Evolutionary conservation across 805 yeast genomes (phyloP), one percentile per base, ranked within the genome.

Genomic region (Deakozyma indianensis): DNA sequence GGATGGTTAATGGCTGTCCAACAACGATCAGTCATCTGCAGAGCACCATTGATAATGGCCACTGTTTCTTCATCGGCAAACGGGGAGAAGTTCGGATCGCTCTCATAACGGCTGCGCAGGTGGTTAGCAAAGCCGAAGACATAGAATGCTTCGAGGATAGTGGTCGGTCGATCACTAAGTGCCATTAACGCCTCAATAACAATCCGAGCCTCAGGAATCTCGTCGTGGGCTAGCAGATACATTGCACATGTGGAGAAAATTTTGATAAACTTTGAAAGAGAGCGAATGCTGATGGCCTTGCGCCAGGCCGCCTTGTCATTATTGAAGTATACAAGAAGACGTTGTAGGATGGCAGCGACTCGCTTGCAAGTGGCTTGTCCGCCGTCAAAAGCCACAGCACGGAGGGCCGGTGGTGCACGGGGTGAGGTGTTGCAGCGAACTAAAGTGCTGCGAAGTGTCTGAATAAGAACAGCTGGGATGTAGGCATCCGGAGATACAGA

Each of bases 391-490:
- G 50, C 48, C 9, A 42, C n/a, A 18, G 40, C 38, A 11, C 47
- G 47, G 3, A 46, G 48, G 24, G 45, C 29, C 5, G 48, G 29
- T 3, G 43, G 46, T 23, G 51, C 50, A 7, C 35, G 24, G 20
- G 51, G 51, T 1, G 50, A 45, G 22, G 47, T 43, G 23, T 49
- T 49, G 40, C 43, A 46, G 1, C 50, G 28, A 4, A 42, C 43
- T 28, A 29, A 38, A 35, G 4, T 41, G 28, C 11, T 43, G 41
- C 35, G 44, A 27, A 16, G 7, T 23, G 43, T 38, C 35, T 41
- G 43, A 41, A 25, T 20, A 25, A 27, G 43, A 35, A 25, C 29
- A 35, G 42, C 43, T 41, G 2, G 42, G 42, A 2, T 41, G 47
- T n/a, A 45, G 42, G n/a, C 38, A 14, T 32, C 5, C 18, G 38